Evolutionary conservation across 2,329 filamentous ascomycete species (phyloP), one percentile per base, ranked within the genome.

Genomic region (Monilinia vaccinii-corymbosi): DNA sequence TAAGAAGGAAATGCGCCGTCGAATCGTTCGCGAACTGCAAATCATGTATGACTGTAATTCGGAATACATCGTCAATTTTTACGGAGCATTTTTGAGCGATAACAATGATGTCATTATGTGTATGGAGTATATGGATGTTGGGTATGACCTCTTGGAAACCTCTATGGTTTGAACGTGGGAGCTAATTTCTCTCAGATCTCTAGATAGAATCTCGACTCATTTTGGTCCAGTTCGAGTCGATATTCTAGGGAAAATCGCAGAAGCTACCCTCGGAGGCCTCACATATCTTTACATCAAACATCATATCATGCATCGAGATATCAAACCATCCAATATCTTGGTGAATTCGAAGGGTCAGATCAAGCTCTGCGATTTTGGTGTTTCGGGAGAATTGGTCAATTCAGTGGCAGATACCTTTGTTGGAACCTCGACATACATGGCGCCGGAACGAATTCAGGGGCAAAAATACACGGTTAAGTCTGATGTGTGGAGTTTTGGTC

Each of bases 121-220:
- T 75, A 99, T 99, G 94, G 94, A 99, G 74, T 97, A 99, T 73
- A 96, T 96, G 91, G 94, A 99, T 75, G 91, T 93, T 73, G 94
- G 94, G 94, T 97, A 81, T 75, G 89, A 78, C 50, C 18, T 18
- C 14, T 14, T n/a, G 13, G n/a, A 34, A 34, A 48, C 13, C 25
- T 23, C 8, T 5, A 16, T 21, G 36, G 18, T 34, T n/a, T n/a
- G 16, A 42, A n/a, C 23, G 44, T n/a, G 25, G 36, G n/a, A 40
- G 28, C 69, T 74, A 64, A 73, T 66, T 46, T 56, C 16, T 46
- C 63, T 60, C 72, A 97, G 94, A 56, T 89, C 94, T 32, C 85
- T 99, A 55, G 94, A 99, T 75, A 85, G 89, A 66, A 91, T 99
- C 63, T 97, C 94, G 1, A 91, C 90, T 71, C 89, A 93, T 64